Conservation (phyloP, 805 yeast species). For the Metschnikowia colocasiae region DNA sequence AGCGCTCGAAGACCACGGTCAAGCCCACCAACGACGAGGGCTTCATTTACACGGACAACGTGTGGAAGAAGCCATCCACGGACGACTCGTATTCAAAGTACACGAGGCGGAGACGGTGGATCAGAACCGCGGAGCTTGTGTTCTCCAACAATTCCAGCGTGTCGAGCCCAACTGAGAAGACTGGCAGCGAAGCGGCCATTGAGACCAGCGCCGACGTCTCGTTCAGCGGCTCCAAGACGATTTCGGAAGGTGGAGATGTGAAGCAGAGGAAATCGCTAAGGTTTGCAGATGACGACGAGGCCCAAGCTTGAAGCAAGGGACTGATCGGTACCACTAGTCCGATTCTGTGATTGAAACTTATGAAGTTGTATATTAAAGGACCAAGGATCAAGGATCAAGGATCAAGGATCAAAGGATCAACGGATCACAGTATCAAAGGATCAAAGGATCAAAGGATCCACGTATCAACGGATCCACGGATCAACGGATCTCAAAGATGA, state of each 20-base stretch:
- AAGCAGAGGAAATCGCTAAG: constrained; percentile 41
- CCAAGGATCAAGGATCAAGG: too few relatives aligned
- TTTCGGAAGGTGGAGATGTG: background rate
- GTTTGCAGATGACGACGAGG: constrained; percentile 33
- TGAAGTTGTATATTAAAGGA: too few relatives aligned
- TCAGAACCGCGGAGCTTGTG: constrained; percentile 86
- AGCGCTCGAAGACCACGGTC: constrained; percentile 53
- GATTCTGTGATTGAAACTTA: too few relatives aligned
- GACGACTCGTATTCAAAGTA: constrained; percentile 87
- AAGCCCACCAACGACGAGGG: constrained; percentile 82
- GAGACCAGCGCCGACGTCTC: background rate
- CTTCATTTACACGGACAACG: constrained; percentile 82
- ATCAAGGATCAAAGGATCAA: too few relatives aligned
- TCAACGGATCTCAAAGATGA: too few relatives aligned
- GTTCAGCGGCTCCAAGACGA: background rate
- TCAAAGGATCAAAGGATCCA: too few relatives aligned
- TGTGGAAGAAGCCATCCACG: constrained; percentile 88
- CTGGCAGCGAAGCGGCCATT: background rate
- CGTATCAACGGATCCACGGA: too few relatives aligned
- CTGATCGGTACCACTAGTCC: too few relatives aligned
- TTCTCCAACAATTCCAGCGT: constrained; percentile 15
- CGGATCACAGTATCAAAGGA: too few relatives aligned
- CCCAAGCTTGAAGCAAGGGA: background rate
- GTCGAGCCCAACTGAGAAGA: background rate
- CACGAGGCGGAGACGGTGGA: constrained; percentile 94